Evolutionary conservation across 164 flowering plant genomes (phyloP).

Genomic region (Vitis vinifera): ASM3070453v1 NC_081818.1:30003501-30004000

Average conservation of each 20-base stretch:
- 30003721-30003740: constrained; percentile 26
- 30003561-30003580: constrained; percentile 40
- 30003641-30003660: constrained; percentile 50
- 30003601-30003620: constrained; percentile 30
- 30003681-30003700: constrained; percentile 40
- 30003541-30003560: constrained; percentile 45
- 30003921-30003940: constrained; percentile 26
- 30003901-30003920: constrained; percentile 49
- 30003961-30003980: constrained; percentile 33
- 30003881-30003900: constrained; percentile 46
- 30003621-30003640: constrained; percentile 41
- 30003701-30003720: constrained; percentile 35
- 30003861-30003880: constrained; percentile 32
- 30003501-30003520: constrained; percentile 47
- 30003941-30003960: constrained; percentile 46
- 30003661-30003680: constrained; percentile 33
- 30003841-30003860: constrained; percentile 57
- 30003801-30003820: constrained; percentile 34
- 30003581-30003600: constrained; percentile 42
- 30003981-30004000: constrained; percentile 17
- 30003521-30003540: constrained; percentile 70
- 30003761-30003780: constrained; percentile 52
- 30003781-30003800: constrained; percentile 63
- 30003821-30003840: constrained; percentile 37
- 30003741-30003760: constrained; percentile 58